Conservation (phyloP, 768 basidiomycete genomes). For the Paxillus involutus region DNA sequence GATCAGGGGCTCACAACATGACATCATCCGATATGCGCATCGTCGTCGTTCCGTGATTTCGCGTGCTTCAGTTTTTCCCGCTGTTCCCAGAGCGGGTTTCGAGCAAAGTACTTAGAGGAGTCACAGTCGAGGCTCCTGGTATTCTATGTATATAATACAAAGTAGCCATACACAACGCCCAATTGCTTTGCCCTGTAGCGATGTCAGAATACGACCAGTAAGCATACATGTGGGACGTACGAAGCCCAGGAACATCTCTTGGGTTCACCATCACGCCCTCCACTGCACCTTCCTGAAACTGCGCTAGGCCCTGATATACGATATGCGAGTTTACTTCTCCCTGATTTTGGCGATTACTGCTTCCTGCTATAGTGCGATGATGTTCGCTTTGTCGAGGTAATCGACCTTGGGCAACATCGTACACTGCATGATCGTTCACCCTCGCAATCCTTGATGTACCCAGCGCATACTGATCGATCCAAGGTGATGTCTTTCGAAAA, state of each 20-base stretch:
- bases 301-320: constrained; percentile 74
- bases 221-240: constrained; percentile 41
- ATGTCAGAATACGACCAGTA: constrained; percentile 8
- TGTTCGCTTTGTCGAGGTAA: constrained; percentile 78
- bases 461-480: constrained; percentile 91
- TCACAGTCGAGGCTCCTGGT: too few species aligned
- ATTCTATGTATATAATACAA: constrained; percentile 51
- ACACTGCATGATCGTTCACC: constrained; percentile 99
- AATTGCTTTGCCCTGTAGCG: constrained; percentile 78
- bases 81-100: too few species aligned
- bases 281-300: constrained; percentile 63
- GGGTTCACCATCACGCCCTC: constrained; percentile 61
- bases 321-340: constrained; percentile 81
- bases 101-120: too few species aligned
- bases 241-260: constrained; percentile 83
- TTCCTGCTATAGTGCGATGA: constrained; percentile 80
- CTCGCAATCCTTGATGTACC: constrained; percentile 99
- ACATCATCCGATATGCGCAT: too few species aligned
- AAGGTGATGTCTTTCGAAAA: constrained; percentile 97
- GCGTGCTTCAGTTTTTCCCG: too few species aligned
- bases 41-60: too few species aligned
- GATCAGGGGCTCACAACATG: too few species aligned
- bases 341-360: constrained; percentile 89
- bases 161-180: constrained; percentile 81
- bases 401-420: constrained; percentile 91